Evolutionary conservation across 495 filamentous ascomycete genomes (phyloP).

Genomic region (Penicillium turbatum): DNA sequence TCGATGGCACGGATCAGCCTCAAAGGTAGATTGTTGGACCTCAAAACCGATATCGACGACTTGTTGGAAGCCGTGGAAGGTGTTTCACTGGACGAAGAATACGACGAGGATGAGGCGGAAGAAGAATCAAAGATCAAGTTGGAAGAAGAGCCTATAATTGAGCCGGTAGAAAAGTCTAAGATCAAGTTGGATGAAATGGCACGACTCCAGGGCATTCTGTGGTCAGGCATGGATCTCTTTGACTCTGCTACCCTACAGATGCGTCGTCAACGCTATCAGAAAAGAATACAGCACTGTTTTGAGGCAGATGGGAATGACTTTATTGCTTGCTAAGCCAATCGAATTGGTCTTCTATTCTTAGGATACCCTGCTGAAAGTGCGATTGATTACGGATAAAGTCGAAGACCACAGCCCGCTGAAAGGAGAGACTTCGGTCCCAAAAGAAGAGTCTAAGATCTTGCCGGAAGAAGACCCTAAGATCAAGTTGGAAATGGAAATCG

Average conservation of each 20-base stretch:
- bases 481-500: too few species aligned
- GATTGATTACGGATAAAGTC: slow-evolving; percentile 53
- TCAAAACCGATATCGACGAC: not conserved
- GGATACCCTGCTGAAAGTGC: slow-evolving; percentile 51
- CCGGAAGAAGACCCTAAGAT: too few species aligned
- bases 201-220: slow-evolving; percentile 68
- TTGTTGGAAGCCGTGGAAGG: not conserved
- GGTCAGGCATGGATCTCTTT: slow-evolving; percentile 84
- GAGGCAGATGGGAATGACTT: too few species aligned
- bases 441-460: too few species aligned
- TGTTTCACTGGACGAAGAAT: not conserved
- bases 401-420: slow-evolving; percentile 48
- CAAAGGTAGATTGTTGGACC: not conserved
- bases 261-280: slow-evolving; percentile 79
- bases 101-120: not conserved
- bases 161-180: too few species aligned
- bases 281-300: slow-evolving; percentile 65
- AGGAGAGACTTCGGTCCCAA: slow-evolving; percentile 46
- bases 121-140: too few species aligned
- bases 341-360: slow-evolving; percentile 64
- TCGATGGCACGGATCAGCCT: not conserved
- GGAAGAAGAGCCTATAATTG: too few species aligned
- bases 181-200: slow-evolving; percentile 42
- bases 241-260: slow-evolving; percentile 76
- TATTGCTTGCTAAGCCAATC: slow-evolving; percentile 25